Base-by-base conservation (phyloP, 441 rosid genomes). In the Flueggea neowawraea region DNA sequence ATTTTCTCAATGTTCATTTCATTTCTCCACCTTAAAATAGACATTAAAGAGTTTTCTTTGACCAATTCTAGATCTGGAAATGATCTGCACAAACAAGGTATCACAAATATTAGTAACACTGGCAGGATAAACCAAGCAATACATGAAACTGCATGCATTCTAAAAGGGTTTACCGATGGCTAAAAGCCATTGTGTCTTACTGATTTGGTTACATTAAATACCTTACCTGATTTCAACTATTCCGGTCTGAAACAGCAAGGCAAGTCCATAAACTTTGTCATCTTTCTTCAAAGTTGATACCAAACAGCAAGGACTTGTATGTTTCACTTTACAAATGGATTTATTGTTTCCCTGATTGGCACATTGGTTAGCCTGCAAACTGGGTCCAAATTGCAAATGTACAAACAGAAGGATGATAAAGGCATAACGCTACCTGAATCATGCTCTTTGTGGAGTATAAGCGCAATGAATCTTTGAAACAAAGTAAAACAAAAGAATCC, bases 11-110 rank as follows among this genome's bases (percentile, higher is more conserved):
- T 78, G 71, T 81, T 84, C 73, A 85, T 77, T 68, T 75, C 78
- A 66, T 73, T 84, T 69, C 70, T 87, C 90, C 93, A 87, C 74
- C 86, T 82, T 50, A 87, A 73, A 58, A 82, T 70, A 60, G 90
- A 78, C 78, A 74, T 68, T 65, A 81, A 68, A 16, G 93, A 79
- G 72, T 69, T 78, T 72, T 81, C 86, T 63, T 78, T 74, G 71
- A 81, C 75, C 85, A 87, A 60, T 57, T 78, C 81, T 58, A 87
- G 69, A 64, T 79, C 85, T 12, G 88, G 88, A 63, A 84, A 73
- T 43, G 93, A 84, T 69, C 93, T 87, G 81, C 58, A 60, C 55
- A 68, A 51, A 62, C 61, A 64, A 52, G 61, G 39, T 56, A 58
- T 55, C 22, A 67, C 52, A 57, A 52, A 50, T 31, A 60, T 22